Percentiles rank a stretch among this genome's conserved stretches.
phyloP scores from a whole-genome alignment of 2,329 filamentous ascomycete species.

The Arthrobotrys iridis region DNA sequence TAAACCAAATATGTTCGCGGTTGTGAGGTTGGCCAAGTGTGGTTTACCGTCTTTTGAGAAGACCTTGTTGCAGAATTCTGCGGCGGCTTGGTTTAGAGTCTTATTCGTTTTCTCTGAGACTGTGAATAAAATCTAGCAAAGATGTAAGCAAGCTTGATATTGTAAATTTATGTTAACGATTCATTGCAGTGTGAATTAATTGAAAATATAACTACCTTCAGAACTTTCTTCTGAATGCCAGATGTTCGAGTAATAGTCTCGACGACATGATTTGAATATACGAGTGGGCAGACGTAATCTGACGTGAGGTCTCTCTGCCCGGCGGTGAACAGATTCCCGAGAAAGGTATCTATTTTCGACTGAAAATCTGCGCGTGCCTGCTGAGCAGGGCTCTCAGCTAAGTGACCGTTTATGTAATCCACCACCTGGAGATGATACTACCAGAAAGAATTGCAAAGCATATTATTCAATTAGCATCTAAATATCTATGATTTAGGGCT shows the following conservation, averaged over 20 bases:
- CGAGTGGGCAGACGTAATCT: background rate
- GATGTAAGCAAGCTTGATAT: too few relatives aligned
- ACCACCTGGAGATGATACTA: constrained; percentile 3
- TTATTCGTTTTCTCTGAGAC: background rate
- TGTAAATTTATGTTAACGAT: background rate
- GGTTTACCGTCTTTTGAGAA: constrained; percentile 2
- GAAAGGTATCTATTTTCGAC: background rate
- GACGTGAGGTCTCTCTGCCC: background rate
- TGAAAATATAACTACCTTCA: background rate
- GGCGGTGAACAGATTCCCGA: background rate
- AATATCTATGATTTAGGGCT: too few relatives aligned
- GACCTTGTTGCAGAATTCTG: background rate
- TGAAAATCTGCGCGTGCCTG: background rate
- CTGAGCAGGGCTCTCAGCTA: background rate
- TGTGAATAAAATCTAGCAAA: background rate
- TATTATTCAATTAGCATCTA: too few relatives aligned
- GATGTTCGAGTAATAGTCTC: background rate
- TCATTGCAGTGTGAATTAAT: too few relatives aligned
- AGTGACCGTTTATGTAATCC: background rate
- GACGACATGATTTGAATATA: background rate
- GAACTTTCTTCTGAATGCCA: background rate
- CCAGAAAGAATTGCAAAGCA: too few relatives aligned
- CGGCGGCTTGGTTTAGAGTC: background rate
- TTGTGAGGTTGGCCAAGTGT: background rate
- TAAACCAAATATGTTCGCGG: constrained; percentile 5